These are phyloP conservation scores for Pontederia crassipes DNA, from an alignment of 176 grass and related monocot genomes.

Conservation along the genomic window DNA sequence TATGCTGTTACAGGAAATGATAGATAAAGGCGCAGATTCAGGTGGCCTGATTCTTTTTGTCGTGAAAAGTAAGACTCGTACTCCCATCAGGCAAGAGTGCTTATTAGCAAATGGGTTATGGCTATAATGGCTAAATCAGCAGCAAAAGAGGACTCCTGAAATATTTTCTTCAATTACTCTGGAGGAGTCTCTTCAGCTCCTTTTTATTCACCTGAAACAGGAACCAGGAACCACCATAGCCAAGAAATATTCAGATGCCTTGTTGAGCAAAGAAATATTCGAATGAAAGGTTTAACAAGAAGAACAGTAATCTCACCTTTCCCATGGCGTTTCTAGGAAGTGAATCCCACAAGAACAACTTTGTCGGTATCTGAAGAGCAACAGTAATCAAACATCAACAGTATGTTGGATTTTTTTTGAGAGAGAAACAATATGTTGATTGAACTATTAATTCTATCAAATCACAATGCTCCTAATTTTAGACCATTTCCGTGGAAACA, in stretches of 20 bases:
- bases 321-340: constrained; percentile 98
- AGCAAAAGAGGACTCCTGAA: too few species aligned
- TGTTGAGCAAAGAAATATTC: neutral
- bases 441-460: too few species aligned
- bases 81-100: too few species aligned
- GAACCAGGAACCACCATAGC: neutral
- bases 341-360: constrained; percentile 69
- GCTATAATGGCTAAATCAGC: too few species aligned
- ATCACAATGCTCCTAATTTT: too few species aligned
- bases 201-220: constrained; percentile 89
- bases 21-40: too few species aligned
- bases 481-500: too few species aligned
- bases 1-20: too few species aligned
- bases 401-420: too few species aligned
- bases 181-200: constrained; percentile 71
- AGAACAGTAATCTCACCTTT: constrained; percentile 38
- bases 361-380: constrained; percentile 65
- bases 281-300: neutral
- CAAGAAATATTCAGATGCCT: neutral
- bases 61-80: too few species aligned
- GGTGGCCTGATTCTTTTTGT: too few species aligned
- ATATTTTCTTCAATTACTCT: neutral
- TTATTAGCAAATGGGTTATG: too few species aligned
- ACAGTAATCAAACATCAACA: constrained; percentile 6
- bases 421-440: neutral